phyloP scores from a whole-genome alignment of 108 stramenopile genomes.

The Nitzschia sp. region DNA sequence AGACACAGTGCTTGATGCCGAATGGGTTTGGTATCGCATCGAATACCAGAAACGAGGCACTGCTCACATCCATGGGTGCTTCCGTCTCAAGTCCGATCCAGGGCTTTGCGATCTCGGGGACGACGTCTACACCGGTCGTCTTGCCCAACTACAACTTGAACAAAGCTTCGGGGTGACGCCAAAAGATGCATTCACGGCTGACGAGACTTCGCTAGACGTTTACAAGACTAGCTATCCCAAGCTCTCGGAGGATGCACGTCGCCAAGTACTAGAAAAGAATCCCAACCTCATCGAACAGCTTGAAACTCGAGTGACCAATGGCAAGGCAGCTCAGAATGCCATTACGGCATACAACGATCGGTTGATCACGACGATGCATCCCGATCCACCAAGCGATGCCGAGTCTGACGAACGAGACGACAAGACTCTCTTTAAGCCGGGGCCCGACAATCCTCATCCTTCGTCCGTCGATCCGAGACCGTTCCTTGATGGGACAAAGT shows the following conservation, averaged over 20 bases:
- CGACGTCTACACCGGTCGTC: not conserved
- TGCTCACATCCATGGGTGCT: not conserved
- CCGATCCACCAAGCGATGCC: not conserved
- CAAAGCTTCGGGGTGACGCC: too few relatives aligned
- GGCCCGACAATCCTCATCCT: not conserved
- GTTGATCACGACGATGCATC: not conserved
- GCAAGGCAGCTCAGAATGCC: not conserved
- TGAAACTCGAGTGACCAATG: not conserved
- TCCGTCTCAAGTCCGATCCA: not conserved
- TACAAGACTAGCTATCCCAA: not conserved
- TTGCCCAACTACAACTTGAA: not conserved
- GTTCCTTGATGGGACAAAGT: too few relatives aligned
- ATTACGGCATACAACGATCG: not conserved
- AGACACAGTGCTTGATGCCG: too few relatives aligned
- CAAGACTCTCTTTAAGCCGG: not conserved
- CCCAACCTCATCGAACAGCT: too few relatives aligned
- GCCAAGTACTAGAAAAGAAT: too few relatives aligned
- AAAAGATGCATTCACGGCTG: not conserved
- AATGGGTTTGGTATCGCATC: not conserved
- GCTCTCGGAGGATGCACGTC: not conserved
- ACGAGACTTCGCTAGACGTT: not conserved
- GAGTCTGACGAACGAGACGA: not conserved
- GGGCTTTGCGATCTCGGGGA: not conserved
- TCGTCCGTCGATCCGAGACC: not conserved
- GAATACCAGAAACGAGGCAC: not conserved